Conservation (phyloP, 2,329 filamentous ascomycete species). For the Colletotrichum gloeosporioides region DNA sequence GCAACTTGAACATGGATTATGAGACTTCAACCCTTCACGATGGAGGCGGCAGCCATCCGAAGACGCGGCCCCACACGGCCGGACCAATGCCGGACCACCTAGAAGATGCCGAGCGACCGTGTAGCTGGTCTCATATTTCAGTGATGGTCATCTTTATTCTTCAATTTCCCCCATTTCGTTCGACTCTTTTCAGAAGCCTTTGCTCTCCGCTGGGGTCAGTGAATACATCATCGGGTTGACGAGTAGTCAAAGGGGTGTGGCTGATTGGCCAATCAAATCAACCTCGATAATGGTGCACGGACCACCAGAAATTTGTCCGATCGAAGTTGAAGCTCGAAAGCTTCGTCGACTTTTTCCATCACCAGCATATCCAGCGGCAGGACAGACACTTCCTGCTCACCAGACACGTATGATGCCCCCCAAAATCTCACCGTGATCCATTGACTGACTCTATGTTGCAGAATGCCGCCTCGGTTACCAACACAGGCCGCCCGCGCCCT, state of each 20-base stretch:
- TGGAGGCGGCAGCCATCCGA: not conserved
- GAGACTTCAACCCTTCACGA: not conserved
- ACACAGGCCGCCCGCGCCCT: constrained; percentile 18
- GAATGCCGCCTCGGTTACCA: constrained; percentile 23
- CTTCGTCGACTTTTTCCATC: constrained; percentile 20
- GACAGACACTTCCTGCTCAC: not conserved
- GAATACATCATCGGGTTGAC: not conserved
- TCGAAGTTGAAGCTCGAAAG: constrained; percentile 11
- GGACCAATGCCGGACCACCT: not conserved
- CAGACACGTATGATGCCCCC: not conserved
- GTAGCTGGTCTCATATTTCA: not conserved
- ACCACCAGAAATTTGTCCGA: constrained; percentile 21
- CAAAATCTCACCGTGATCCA: not conserved
- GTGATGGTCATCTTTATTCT: rapidly evolving
- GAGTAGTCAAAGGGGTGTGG: not conserved
- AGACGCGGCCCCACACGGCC: not conserved
- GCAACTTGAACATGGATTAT: not conserved
- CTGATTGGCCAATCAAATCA: constrained; percentile 16
- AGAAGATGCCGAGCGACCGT: not conserved
- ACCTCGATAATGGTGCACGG: not conserved
- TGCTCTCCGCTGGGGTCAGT: not conserved
- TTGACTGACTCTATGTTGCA: not conserved
- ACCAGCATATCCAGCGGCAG: not conserved
- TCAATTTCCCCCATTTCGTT: not conserved
- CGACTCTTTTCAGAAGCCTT: not conserved